phyloP scores from a whole-genome alignment of 2,329 filamentous ascomycete species.

The Neonectria coccinea region DNA sequence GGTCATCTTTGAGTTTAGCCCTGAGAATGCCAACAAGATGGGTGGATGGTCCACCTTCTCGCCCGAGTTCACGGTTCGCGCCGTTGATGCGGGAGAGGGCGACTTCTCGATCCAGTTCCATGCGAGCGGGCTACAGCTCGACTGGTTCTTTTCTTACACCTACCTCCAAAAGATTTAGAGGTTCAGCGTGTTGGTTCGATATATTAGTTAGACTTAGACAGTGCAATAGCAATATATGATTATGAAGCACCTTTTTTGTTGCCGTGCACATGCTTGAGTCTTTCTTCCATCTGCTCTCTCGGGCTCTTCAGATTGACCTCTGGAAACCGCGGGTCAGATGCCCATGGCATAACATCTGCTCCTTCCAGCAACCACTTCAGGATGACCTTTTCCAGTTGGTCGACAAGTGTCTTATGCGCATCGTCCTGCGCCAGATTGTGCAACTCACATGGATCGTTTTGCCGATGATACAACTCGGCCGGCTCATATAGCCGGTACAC shows the following conservation, averaged over 20 bases:
- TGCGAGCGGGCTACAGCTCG: neutral
- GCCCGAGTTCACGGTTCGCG: constrained; percentile 2
- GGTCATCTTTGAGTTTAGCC: constrained; percentile 6
- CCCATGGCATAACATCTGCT: constrained; percentile 52
- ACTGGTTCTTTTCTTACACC: constrained; percentile 8
- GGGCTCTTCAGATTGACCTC: constrained; percentile 50
- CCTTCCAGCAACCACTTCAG: constrained; percentile 54
- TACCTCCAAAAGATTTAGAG: constrained; percentile 2
- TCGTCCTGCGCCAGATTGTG: constrained; percentile 53
- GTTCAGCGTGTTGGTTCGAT: neutral
- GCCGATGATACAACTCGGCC: constrained; percentile 56
- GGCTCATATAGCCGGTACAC: constrained; percentile 60
- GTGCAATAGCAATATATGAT: neutral
- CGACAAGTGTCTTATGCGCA: constrained; percentile 36
- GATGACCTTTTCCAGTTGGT: constrained; percentile 48
- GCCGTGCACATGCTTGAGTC: constrained; percentile 26
- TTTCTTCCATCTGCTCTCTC: constrained; percentile 45
- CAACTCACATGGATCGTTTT: constrained; percentile 52
- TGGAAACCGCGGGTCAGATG: constrained; percentile 51
- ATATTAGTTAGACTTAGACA: neutral
- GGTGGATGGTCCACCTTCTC: neutral
- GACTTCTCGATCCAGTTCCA: neutral
- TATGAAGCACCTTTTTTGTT: neutral
- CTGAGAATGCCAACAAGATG: neutral
- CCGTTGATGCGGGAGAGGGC: constrained; percentile 6